Conservation (phyloP, 495 filamentous ascomycete species). For the Halenospora varia region DNA sequence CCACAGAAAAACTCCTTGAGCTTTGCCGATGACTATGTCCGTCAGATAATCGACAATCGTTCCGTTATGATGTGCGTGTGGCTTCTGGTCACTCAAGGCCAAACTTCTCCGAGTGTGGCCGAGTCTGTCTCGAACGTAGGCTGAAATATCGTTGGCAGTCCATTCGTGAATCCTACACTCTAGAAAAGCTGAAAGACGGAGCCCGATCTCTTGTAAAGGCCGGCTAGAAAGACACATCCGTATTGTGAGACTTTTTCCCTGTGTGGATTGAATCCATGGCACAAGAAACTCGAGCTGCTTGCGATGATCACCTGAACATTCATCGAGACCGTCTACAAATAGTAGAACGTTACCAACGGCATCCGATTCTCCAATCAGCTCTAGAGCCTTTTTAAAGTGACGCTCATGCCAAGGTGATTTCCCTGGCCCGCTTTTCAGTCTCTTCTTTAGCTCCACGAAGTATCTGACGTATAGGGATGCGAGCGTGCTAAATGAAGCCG, state of each 20-base stretch:
- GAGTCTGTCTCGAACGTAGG: conserved; percentile 15
- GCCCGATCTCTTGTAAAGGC: conserved; percentile 6
- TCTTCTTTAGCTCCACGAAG: no score
- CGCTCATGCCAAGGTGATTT: no score
- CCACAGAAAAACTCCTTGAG: conserved; percentile 17
- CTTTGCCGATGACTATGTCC: conserved; percentile 13
- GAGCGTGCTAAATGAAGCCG: conserved; percentile 53
- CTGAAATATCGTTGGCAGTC: conserved; percentile 19
- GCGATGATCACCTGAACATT: conserved; percentile 11
- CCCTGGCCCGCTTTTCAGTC: no score
- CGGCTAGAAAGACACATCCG: conserved; percentile 8
- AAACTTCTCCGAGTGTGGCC: background rate
- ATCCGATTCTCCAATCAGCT: conserved; percentile 1
- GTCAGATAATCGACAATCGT: no score
- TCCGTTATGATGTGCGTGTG: no score
- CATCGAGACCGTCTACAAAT: conserved; percentile 12
- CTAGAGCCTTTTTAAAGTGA: conserved; percentile 4
- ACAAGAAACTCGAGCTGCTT: conserved; percentile 7
- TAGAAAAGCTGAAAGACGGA: conserved; percentile 4
- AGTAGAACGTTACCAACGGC: conserved; percentile 3
- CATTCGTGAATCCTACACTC: conserved; percentile 24
- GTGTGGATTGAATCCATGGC: background rate
- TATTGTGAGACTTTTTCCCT: conserved; percentile 4
- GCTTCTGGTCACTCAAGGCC: no score
- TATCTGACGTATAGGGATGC: conserved; percentile 10